These are phyloP conservation scores for Tulasnella sp. DNA, from an alignment of 768 basidiomycete species.

Conservation along the genomic window DNA sequence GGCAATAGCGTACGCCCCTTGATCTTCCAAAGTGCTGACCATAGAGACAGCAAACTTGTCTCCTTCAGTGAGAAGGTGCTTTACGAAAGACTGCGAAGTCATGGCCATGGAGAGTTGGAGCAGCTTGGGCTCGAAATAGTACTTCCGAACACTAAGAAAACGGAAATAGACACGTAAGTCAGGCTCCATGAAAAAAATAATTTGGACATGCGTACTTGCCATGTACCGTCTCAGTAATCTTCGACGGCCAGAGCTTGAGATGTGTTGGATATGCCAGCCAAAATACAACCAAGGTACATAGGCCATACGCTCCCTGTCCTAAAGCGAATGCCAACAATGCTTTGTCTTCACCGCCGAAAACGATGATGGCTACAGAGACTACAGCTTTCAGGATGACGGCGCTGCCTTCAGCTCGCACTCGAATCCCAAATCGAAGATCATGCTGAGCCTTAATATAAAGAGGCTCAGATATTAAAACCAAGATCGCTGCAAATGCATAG, in stretches of 20 bases:
- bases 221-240: slow-evolving; percentile 24
- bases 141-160: not conserved
- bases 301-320: slow-evolving; percentile 73
- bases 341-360: slow-evolving; percentile 38
- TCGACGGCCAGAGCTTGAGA: slow-evolving; percentile 33
- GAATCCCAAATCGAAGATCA: slow-evolving; percentile 55
- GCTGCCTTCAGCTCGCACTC: slow-evolving; percentile 79
- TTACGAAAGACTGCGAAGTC: slow-evolving; percentile 81
- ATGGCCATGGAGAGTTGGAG: slow-evolving; percentile 68
- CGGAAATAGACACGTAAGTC: not conserved
- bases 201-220: slow-evolving; percentile 29
- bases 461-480: slow-evolving; percentile 79
- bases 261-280: slow-evolving; percentile 36
- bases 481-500: slow-evolving; percentile 65
- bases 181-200: too few species aligned
- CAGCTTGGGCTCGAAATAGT: slow-evolving; percentile 41
- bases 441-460: slow-evolving; percentile 67
- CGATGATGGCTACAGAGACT: slow-evolving; percentile 58
- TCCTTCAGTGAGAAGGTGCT: slow-evolving; percentile 92
- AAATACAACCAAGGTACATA: slow-evolving; percentile 52
- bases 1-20: slow-evolving; percentile 81
- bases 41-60: slow-evolving; percentile 84
- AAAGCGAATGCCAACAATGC: slow-evolving; percentile 77
- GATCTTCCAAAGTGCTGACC: slow-evolving; percentile 75
- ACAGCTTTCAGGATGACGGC: slow-evolving; percentile 70